Evolutionary conservation across 2,329 filamentous ascomycete genomes (phyloP), one percentile per base, ranked within the genome.

Genomic region (Sporothrix inflata): DNA sequence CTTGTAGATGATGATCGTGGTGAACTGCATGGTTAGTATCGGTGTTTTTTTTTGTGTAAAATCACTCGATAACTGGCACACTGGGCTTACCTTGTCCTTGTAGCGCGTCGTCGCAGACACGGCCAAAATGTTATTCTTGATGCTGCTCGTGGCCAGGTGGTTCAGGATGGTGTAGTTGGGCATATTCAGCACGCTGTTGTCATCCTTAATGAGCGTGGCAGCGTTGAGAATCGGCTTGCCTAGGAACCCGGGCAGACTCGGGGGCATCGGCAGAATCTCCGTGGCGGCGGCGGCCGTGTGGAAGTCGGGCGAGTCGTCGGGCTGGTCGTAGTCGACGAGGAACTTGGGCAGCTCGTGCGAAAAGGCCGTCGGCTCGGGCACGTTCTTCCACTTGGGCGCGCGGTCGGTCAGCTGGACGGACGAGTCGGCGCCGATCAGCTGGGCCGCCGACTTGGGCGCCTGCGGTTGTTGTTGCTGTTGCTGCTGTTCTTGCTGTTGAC

Each of bases 91-190:
- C 89, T 99, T 99, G 82, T 93, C 91, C 84, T 94, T 97, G 81
- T 98, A 99, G 81, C 96, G 88, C n/a, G 96, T 99, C 5, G 96
- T 99, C 16, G 94, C 95, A 78, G 94, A 98, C 6, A 97, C 97
- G 45, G 96, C 96, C 75, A 99, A 86, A 34, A 98, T 93, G 75
- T 95, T 94, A 76, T 97, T 94, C 84, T 97, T 98, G 82, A 99
- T 99, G 81, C 94, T 98, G 82, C 95, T 98, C 3, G 96, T 99
- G 66, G 95, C 95, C 76, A 99, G 85, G 81, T 99, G 96, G 77
- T 99, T 99, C 75, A 99, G 84, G 42, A 98, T 94, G 0, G 96
- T 98, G 79, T 99, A 95, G 78, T 98, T 99, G 16, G 96, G 96
- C 88, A 98, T 95, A 76, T 94, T 96, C 75, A 99, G 84, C 74